These are phyloP conservation scores for Piromyces finnis DNA, from an alignment of 192 early-diverging fungal species.

Conservation along the genomic window DNA sequence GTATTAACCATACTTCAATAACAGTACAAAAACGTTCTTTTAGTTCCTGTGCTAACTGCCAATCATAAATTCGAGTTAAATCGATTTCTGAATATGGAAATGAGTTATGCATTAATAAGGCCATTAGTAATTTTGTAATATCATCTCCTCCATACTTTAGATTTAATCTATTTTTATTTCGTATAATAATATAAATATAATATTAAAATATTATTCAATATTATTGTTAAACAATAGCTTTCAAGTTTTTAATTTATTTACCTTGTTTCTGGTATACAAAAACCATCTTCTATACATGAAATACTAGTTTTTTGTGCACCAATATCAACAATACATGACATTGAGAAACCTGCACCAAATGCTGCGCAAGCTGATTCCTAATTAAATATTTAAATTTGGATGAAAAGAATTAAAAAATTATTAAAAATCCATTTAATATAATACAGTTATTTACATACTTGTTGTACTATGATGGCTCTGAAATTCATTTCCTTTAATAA, in stretches of 20 bases:
- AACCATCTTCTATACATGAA: constrained; percentile 69
- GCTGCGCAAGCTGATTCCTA: constrained; percentile 64
- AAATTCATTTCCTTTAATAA: constrained; percentile 62
- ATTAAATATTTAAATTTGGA: too few relatives aligned
- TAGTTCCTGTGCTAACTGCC: constrained; percentile 57
- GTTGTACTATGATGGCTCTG: constrained; percentile 50
- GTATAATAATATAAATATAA: too few relatives aligned
- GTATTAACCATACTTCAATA: constrained; percentile 43
- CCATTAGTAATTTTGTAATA: constrained; percentile 54
- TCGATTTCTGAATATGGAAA: constrained; percentile 61
- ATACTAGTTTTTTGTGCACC: constrained; percentile 77
- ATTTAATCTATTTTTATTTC: constrained; percentile 8
- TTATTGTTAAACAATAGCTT: too few relatives aligned
- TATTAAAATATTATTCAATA: too few relatives aligned
- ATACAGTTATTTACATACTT: constrained; percentile 5
- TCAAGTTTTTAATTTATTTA: too few relatives aligned
- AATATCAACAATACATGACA: constrained; percentile 77
- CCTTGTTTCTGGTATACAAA: constrained; percentile 50
- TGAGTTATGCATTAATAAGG: constrained; percentile 35
- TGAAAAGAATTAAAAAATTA: too few relatives aligned
- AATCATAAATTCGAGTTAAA: constrained; percentile 43
- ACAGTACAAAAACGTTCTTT: constrained; percentile 72
- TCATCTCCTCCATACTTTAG: constrained; percentile 77
- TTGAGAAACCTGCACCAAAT: constrained; percentile 70
- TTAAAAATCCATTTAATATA: too few relatives aligned